Evolutionary conservation across 345 rosid genomes (phyloP), one percentile per base, ranked within the genome.

Genomic region (Sonneratia alba): DNA sequence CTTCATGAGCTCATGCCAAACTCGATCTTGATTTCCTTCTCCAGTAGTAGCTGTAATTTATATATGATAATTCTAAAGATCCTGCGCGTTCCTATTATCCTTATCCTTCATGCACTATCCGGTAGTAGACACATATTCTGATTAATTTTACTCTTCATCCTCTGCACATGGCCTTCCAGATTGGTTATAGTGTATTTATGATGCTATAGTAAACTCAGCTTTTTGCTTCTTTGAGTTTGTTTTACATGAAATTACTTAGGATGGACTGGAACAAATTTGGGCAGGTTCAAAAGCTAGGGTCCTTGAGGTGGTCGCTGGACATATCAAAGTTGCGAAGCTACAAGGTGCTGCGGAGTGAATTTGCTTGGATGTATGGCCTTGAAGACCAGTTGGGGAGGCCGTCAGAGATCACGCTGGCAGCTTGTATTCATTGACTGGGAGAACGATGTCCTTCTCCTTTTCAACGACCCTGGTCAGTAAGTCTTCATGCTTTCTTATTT

Each of bases 371-470:
- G 79, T 83, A 80, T 77, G 86, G 84, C 80, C 81, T 83, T 16
- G 86, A 83, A 83, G 86, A 84, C 80, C 86, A 83, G 78, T 66
- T 83, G 73, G 86, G 80, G 82, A 27, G 86, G 80, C 70, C 82
- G 79, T 70, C 83, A 74, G 82, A 83, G 86, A 83, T 83, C 86
- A 83, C 84, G 86, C 86, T 83, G 86, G 86, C 86, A 83, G 86
- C 86, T 83, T 83, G 84, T 83, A 78, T 80, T 83, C 71, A 84
- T 80, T 53, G 86, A 83, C 82, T 75, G 84, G 82, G 86, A 83
- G 86, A 83, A 80, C 57, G 86, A 83, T 47, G 74, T 83, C 72
- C 86, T 83, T 83, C 86, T 83, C 77, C 83, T 83, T 63, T 84
- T 84, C 48, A 84, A 83, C 70, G 86, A 80, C 79, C 86, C 86